phyloP scores from a whole-genome alignment of 23 red algal genomes.

The Chondrus crispus region DNA sequence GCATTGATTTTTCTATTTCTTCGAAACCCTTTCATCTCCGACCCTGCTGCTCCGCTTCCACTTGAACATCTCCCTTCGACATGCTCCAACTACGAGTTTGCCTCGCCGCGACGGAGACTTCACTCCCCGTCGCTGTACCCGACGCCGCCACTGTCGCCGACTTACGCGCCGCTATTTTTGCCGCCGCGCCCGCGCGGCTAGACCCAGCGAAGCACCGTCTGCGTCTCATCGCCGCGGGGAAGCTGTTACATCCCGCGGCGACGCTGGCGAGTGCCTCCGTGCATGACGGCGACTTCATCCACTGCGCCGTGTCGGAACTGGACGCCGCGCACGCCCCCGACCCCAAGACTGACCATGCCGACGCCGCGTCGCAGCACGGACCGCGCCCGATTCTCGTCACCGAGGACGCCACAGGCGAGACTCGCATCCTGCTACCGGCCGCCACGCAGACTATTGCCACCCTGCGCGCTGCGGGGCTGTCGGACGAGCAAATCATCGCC shows the following conservation, averaged over 20 bases:
- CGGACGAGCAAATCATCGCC: background rate
- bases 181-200: background rate
- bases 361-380: background rate
- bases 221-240: slow-evolving; percentile 4
- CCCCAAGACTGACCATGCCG: background rate
- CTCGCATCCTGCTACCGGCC: background rate
- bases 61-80: background rate
- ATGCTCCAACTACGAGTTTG: background rate
- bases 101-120: background rate
- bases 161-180: background rate
- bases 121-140: background rate
- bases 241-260: background rate
- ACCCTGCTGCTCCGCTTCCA: background rate
- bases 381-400: background rate
- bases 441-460: background rate
- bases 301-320: slow-evolving; percentile 1
- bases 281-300: background rate
- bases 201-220: background rate
- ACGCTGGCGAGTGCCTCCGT: background rate
- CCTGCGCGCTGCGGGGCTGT: background rate
- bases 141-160: background rate
- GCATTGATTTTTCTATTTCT: background rate
- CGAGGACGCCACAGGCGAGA: no score
- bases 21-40: no score
- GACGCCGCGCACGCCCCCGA: background rate